Conservation (phyloP, 805 yeast genomes). For the Brettanomyces sp. region DNA sequence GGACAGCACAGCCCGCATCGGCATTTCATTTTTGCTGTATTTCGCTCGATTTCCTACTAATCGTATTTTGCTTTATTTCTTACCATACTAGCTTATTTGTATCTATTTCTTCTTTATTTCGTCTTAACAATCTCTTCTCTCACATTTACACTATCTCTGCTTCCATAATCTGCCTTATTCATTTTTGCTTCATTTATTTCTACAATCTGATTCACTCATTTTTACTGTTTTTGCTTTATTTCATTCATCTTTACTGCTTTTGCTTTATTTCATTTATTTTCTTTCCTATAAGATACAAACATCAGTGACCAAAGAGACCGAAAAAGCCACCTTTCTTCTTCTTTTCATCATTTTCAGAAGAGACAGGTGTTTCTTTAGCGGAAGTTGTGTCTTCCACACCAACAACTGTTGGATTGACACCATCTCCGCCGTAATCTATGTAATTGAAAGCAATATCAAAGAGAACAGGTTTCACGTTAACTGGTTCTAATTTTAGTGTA, state of each 20-base stretch:
- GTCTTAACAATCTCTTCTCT: too few relatives aligned
- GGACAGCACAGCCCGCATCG: too few relatives aligned
- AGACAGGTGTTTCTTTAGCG: not conserved
- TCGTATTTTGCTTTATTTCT: too few relatives aligned
- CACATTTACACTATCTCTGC: too few relatives aligned
- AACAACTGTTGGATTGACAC: conserved; percentile 9
- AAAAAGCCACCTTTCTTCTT: conserved; percentile 58
- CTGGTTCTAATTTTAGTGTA: conserved; percentile 39
- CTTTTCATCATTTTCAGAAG: conserved; percentile 1
- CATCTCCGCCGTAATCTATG: conserved; percentile 40
- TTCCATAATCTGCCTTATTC: too few relatives aligned
- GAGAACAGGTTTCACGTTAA: conserved; percentile 77
- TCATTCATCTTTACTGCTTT: not conserved
- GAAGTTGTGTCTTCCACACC: conserved; percentile 6
- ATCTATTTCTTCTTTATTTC: too few relatives aligned
- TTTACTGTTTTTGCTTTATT: too few relatives aligned
- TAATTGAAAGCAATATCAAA: conserved; percentile 88
- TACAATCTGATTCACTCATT: too few relatives aligned
- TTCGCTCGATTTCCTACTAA: too few relatives aligned
- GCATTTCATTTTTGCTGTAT: too few relatives aligned
- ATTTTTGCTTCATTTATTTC: too few relatives aligned
- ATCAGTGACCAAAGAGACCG: conserved; percentile 56
- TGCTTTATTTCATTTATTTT: not conserved
- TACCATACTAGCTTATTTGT: too few relatives aligned
- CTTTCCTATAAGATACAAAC: not conserved